Evolutionary conservation across 495 filamentous ascomycete species (phyloP), one percentile per base, ranked within the genome.

Genomic region (Penicillium psychrofluorescens): DNA sequence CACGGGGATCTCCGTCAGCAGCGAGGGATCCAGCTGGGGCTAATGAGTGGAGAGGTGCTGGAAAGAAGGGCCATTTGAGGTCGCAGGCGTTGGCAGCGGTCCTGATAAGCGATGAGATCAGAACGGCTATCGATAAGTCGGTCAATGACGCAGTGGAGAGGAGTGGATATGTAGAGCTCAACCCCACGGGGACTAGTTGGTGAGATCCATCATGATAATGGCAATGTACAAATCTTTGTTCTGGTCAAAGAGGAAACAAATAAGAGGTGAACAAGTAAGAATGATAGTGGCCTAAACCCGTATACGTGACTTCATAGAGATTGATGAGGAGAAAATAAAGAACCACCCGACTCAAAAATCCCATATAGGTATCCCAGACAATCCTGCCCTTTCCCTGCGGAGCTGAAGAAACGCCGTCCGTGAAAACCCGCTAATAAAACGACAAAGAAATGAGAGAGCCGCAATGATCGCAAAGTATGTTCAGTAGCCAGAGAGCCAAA

Each of bases 381-480:
- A 41, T 41, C 36, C 39, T 36, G 33, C 38, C 38, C 41, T 39
- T 36, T 36, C 35, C 43, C 48, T 45, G 34, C 42, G 41, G 27
- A 44, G 33, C 35, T 51, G 46, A 44, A 53, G 32, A 11, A 61
- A 61, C 57, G 54, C 57, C 57, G 40, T 50, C 47, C 49, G 57
- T 58, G 47, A 38, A 22, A 22, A 45, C 47, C 51, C 54, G 54
- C 55, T 58, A 58, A 54, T 44, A 36, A 48, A 56, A 50, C 44
- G 29, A 13, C 43, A 54, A 54, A 51, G 29, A 46, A 37, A 50
- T 46, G 35, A 36, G 41, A 46, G 29, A 41, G 27, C 8, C 29
- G 32, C n/a, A 11, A 11, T 27, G 10, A 12, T 30, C 14, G 39
- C 11, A 10, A 34, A 29, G 45, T 54, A 60, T 54, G 48, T 54